A percentile compares a stretch with the other conserved stretches of the same genome.
Evolutionary conservation across 257 asterid species (phyloP).

Genomic region (Capsicum baccatum): DNA sequence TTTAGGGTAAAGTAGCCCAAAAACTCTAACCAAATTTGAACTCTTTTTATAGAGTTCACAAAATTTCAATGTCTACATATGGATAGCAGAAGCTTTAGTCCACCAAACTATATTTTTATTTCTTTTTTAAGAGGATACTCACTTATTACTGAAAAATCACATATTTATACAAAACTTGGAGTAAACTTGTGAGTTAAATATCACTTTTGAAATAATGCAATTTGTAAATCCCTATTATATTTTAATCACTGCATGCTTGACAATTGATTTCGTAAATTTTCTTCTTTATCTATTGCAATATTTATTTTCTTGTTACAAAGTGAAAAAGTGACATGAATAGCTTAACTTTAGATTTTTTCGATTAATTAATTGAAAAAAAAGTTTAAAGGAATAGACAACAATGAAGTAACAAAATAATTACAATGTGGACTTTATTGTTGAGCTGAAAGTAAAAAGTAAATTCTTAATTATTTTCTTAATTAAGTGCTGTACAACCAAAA

Average conservation of each 20-base stretch:
- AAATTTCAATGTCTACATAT: too few relatives aligned
- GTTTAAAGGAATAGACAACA: background rate
- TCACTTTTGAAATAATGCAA: too few relatives aligned
- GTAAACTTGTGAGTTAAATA: too few relatives aligned
- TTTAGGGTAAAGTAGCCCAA: too few relatives aligned
- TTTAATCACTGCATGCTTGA: background rate
- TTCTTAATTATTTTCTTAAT: background rate
- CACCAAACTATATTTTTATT: too few relatives aligned
- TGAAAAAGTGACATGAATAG: background rate
- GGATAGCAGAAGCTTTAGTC: too few relatives aligned
- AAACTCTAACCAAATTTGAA: too few relatives aligned
- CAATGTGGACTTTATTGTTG: background rate
- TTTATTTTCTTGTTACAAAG: background rate
- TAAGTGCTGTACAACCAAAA: constrained; percentile 9
- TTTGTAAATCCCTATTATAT: too few relatives aligned
- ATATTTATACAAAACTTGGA: too few relatives aligned
- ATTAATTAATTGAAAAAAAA: background rate
- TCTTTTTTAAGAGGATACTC: too few relatives aligned
- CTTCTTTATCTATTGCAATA: background rate
- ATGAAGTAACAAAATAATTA: constrained; percentile 19
- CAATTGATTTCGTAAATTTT: background rate
- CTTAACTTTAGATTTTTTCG: background rate
- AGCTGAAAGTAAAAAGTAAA: background rate
- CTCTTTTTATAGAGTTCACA: too few relatives aligned
- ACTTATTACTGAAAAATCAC: too few relatives aligned